phyloP scores from a whole-genome alignment of 306 rosid genomes.

The Lathyrus tuberosus region DNA sequence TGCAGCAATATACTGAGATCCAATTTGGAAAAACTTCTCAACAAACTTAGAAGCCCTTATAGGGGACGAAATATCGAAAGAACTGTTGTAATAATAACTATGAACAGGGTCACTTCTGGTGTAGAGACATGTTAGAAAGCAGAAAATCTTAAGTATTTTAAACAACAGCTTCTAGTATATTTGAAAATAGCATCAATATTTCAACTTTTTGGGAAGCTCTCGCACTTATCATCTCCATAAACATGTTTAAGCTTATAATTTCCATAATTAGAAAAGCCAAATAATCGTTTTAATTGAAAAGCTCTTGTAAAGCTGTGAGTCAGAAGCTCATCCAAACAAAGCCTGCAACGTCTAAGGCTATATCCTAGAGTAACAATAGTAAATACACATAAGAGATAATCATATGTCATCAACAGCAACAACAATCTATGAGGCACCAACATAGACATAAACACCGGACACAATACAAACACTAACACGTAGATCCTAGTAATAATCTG shows the following conservation, averaged over 20 bases:
- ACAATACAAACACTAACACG: not conserved
- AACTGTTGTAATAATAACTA: not conserved
- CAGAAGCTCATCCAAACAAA: not conserved
- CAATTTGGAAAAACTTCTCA: not conserved
- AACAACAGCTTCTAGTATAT: not conserved
- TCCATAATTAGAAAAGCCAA: not conserved
- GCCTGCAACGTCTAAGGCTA: constrained; percentile 1
- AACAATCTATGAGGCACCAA: not conserved
- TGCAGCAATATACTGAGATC: not conserved
- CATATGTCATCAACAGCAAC: constrained; percentile 8
- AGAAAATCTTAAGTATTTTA: not conserved
- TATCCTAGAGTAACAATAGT: constrained; percentile 3
- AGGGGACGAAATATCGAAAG: not conserved
- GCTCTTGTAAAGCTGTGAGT: not conserved
- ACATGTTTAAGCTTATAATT: constrained; percentile 6
- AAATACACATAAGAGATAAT: not conserved
- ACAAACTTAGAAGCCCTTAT: not conserved
- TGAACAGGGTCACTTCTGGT: not conserved
- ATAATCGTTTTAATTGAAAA: not conserved
- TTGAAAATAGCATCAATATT: not conserved
- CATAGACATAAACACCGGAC: not conserved
- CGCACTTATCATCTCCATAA: not conserved
- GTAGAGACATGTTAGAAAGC: not conserved
- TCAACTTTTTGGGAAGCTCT: not conserved
- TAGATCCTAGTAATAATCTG: not conserved